These are phyloP conservation scores for Pseudogymnoascus sp. DNA, from an alignment of 2,329 filamentous ascomycete species.

Conservation along the genomic window DNA sequence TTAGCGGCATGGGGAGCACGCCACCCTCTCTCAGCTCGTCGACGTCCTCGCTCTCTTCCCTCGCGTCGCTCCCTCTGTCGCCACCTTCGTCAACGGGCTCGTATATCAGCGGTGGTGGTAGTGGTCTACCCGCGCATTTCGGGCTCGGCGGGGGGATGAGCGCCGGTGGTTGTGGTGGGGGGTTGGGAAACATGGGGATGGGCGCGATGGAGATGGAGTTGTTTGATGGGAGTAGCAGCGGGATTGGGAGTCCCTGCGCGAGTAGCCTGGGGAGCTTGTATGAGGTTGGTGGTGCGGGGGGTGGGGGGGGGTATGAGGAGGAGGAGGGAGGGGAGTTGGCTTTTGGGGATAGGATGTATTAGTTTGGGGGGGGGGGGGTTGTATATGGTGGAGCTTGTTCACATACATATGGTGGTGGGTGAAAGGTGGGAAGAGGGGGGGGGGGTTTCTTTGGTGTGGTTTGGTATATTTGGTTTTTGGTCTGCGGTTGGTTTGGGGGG, in stretches of 20 bases:
- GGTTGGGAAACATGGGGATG: conserved; percentile 13
- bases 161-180: conserved; percentile 7
- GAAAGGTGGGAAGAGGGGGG: no score
- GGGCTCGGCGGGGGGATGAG: conserved; percentile 12
- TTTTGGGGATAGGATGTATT: conserved; percentile 39
- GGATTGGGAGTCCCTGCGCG: conserved; percentile 28
- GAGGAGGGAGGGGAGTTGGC: conserved; percentile 25
- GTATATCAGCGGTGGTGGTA: neutral
- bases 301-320: conserved; percentile 13
- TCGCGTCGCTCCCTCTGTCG: neutral
- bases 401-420: neutral
- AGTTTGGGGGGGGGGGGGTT: conserved; percentile 9
- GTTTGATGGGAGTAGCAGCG: conserved; percentile 33
- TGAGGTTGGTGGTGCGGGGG: no score
- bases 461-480: neutral
- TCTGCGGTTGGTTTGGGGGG: neutral
- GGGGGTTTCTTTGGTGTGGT: neutral
- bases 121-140: neutral
- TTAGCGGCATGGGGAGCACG: no score
- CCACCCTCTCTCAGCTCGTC: neutral
- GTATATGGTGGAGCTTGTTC: neutral
- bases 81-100: neutral
- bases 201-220: conserved; percentile 32
- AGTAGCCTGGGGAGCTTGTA: conserved; percentile 33
- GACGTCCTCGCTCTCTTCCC: neutral